Base-by-base conservation (phyloP, 2,329 filamentous ascomycete genomes). In the Ceratocystis papillata region DNA sequence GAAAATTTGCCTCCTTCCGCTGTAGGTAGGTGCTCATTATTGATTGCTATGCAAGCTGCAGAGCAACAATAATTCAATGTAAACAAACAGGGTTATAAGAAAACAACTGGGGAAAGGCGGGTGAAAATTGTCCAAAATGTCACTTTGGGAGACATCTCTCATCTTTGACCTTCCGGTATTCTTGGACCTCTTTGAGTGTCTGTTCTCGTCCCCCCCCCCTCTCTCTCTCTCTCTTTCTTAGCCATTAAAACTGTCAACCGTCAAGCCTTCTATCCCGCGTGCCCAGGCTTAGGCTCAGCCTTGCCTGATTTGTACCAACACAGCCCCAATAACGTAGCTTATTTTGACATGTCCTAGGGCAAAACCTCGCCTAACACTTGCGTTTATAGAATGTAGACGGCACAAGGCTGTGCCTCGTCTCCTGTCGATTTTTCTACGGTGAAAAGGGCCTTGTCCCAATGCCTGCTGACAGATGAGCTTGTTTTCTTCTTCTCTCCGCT, bases 321-420 rank as follows among this genome's bases (percentile, higher is more conserved):
- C 53, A 59, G 53, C 53, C 53, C 17, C 53, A 59, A 59, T 59
- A 59, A 59, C 53, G 53, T 59, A 59, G 53, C 53, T 59, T 59
- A 59, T 59, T 59, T 59, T 59, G 53, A 59, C 53, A 59, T 37
- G 33, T 59, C 28, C 53, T 30, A 59, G 53, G 53, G 53, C 28
- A 33, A 25, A 30, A 20, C 28, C 28, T 59, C 53, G 28, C 28
- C 53, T 17, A 30, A 59, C 28, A 20, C 4, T 15, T 12, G n/a
- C 12, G 25, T n/a, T 59, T 6, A 20, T 37, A 17, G 46, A 50
- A 33, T n/a, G 20, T 10, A 12, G 20, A 53, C 25, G 20, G 48
- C 48, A 59, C 22, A n/a, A 33, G 53, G 53, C 53, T 59, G 48
- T 53, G 48, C 53, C 28, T 59, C 25, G 28, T 15, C 37, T 33